A percentile compares a stretch with the other conserved stretches of the same genome.
Conservation (phyloP, 2,329 filamentous ascomycete species). For the Fusarium penzigii region DNA sequence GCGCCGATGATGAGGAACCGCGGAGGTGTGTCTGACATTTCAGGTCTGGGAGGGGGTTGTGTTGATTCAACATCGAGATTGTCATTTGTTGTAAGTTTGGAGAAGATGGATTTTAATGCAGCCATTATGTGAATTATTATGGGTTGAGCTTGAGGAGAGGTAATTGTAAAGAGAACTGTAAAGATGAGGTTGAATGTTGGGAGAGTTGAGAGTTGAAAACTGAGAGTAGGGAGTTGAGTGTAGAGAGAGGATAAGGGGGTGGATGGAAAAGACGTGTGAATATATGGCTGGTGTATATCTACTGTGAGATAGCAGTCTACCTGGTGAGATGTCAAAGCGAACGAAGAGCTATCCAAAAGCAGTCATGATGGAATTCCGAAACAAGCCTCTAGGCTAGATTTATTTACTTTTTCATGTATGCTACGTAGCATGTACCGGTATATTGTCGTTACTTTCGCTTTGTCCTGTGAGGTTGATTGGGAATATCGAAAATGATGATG, state of each 20-base stretch:
- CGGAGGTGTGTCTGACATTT: constrained; percentile 52
- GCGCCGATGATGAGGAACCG: constrained; percentile 81
- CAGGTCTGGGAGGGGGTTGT: constrained; percentile 41
- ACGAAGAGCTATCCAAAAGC: background rate
- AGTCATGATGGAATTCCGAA: background rate
- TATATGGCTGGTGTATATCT: too few relatives aligned
- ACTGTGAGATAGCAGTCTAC: background rate
- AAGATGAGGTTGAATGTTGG: background rate
- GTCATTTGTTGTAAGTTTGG: constrained; percentile 19
- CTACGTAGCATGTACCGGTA: background rate
- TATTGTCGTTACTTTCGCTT: background rate
- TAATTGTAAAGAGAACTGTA: background rate
- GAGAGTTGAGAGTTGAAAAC: background rate
- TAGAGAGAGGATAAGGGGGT: too few relatives aligned
- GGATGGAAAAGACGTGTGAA: background rate
- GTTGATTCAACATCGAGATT: background rate
- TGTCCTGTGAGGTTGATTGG: background rate
- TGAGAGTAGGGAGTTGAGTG: too few relatives aligned
- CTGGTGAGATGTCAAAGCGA: too few relatives aligned
- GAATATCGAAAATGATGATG: background rate
- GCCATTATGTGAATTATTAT: constrained; percentile 17
- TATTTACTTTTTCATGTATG: background rate
- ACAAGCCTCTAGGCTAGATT: background rate
- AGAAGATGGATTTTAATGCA: constrained; percentile 18
- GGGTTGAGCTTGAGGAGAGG: background rate